Evolutionary conservation across 2,329 filamentous ascomycete species (phyloP), one percentile per base, ranked within the genome.

Genomic region (Fusarium tuaranense): DNA sequence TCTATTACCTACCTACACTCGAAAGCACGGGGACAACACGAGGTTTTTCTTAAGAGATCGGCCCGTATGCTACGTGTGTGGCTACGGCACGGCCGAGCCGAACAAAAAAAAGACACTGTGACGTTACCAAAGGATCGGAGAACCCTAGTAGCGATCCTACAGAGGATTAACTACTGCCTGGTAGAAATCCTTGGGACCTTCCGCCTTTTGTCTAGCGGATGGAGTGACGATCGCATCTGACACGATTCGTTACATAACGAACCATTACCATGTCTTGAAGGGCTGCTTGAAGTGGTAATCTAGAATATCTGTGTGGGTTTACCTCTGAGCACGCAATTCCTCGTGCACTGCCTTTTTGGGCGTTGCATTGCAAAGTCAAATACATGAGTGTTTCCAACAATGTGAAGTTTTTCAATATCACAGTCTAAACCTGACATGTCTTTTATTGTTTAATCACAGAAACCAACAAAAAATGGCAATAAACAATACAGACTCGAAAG

Each of bases 251-350:
- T 65, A 32, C 46, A 22, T 61, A 61, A 61, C 39, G 30, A 69
- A 48, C 30, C 48, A 22, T 22, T 61, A 48, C 25, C 41, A 22
- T 27, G 44, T 44, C 36, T 51, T 73, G 14, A 18, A 57, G 46
- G 46, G 68, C 25, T 74, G 71, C 71, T 48, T 74, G 72, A 68
- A 36, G 51, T 72, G 44, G 44, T 32, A 73, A 63, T 61, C 60
- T 18, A 4, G 39, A 2, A 16, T 53, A 20, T 46, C 36, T 63
- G 18, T 65, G 76, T 78, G 73, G 67, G 61, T 75, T 71, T 66
- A 72, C 70, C 69, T 70, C 63, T 74, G 76, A 78, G 76, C 76
- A 78, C 76, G 76, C 76, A 78, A 78, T 78, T 67, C 67, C 76
- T 73, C 71, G 76, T 77, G 76, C 73, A 38, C 69, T 55, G 44